Percentiles rank a stretch among this genome's conserved stretches.
Evolutionary conservation across 805 yeast species (phyloP).

Genomic region (Pichia scutulata): DNA sequence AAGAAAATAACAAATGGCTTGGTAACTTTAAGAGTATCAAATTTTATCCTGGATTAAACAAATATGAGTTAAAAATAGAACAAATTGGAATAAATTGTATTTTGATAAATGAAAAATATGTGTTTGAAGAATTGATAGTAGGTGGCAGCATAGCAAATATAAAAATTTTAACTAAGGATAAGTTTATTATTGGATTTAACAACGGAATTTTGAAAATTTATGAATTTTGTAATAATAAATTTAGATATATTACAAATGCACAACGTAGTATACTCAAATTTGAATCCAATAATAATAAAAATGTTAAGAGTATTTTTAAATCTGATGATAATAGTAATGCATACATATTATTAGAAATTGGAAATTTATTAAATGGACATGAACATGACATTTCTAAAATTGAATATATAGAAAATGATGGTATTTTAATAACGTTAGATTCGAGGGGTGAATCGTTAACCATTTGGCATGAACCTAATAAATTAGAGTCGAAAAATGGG

Average conservation of each 20-base stretch:
- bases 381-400: slow-evolving; percentile 21
- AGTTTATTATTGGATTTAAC: slow-evolving; percentile 42
- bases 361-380: slow-evolving; percentile 61
- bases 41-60: slow-evolving; percentile 1
- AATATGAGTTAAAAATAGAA: slow-evolving; percentile 7
- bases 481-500: slow-evolving; percentile 1
- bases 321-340: slow-evolving; percentile 40
- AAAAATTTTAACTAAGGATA: slow-evolving; percentile 32
- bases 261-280: slow-evolving; percentile 15
- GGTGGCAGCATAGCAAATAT: slow-evolving; percentile 31
- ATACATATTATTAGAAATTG: slow-evolving; percentile 46
- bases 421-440: slow-evolving; percentile 50
- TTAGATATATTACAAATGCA: slow-evolving; percentile 36
- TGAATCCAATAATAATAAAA: slow-evolving; percentile 27
- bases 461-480: slow-evolving; percentile 57
- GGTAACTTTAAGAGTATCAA: slow-evolving; percentile 28
- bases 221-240: slow-evolving; percentile 12
- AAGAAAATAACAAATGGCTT: slow-evolving; percentile 40
- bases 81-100: slow-evolving; percentile 14
- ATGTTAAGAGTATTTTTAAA: slow-evolving; percentile 38
- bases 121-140: slow-evolving; percentile 37
- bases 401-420: slow-evolving; percentile 43
- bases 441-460: slow-evolving; percentile 39
- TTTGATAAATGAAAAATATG: slow-evolving; percentile 30
- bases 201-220: slow-evolving; percentile 52